Conservation (phyloP, 768 basidiomycete species). For the Agaricus sinodeliciosus region DNA sequence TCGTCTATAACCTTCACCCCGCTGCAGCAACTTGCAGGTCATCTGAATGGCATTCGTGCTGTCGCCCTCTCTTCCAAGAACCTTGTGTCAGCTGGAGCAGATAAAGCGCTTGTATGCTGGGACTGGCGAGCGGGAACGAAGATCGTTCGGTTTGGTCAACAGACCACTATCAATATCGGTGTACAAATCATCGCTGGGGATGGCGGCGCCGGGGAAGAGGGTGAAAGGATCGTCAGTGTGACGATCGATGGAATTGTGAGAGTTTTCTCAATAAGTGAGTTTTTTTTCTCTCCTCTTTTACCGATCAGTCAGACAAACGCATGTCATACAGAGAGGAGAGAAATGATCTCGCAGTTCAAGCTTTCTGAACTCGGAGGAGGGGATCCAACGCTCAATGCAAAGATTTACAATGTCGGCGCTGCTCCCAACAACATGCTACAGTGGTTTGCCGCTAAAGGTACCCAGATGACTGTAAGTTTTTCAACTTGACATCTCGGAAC, state of each 20-base stretch:
- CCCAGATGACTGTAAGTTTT: constrained; percentile 75
- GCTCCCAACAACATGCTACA: constrained; percentile 88
- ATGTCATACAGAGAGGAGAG: constrained; percentile 42
- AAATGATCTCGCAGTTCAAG: constrained; percentile 92
- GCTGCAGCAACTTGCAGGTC: constrained; percentile 77
- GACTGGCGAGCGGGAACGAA: constrained; percentile 87
- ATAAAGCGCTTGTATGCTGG: constrained; percentile 79
- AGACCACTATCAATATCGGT: constrained; percentile 88
- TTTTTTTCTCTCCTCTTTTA: background rate
- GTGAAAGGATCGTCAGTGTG: constrained; percentile 83
- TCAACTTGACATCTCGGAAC: background rate
- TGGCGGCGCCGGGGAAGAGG: constrained; percentile 35
- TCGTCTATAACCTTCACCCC: constrained; percentile 81
- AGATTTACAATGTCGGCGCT: constrained; percentile 69
- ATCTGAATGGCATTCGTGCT: constrained; percentile 85
- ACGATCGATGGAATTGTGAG: constrained; percentile 90
- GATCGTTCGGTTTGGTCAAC: constrained; percentile 87
- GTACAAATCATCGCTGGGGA: constrained; percentile 70
- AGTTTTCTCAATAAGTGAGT: constrained; percentile 85
- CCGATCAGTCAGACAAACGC: background rate
- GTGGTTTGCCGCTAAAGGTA: constrained; percentile 90
- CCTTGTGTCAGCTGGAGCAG: constrained; percentile 79
- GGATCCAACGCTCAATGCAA: constrained; percentile 60
- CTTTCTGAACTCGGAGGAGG: constrained; percentile 67
- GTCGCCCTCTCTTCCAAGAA: constrained; percentile 82